These are phyloP conservation scores for Colletotrichum sp. DNA, from an alignment of 2,329 filamentous ascomycete species.

Conservation along the genomic window DNA sequence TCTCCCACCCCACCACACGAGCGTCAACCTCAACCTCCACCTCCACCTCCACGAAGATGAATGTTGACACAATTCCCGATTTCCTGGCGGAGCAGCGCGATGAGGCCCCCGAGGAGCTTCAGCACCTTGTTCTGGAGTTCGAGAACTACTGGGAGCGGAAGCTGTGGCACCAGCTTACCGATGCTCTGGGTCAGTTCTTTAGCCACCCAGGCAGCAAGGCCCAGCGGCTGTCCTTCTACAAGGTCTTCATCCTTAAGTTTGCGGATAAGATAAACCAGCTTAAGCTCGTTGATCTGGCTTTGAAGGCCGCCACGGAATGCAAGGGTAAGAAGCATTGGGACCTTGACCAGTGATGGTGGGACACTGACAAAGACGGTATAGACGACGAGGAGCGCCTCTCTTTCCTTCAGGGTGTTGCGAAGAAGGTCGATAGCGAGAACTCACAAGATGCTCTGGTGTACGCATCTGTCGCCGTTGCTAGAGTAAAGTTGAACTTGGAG, in stretches of 20 bases:
- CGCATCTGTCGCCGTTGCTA: conserved; percentile 87
- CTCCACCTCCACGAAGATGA: conserved; percentile 60
- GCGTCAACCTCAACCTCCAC: neutral
- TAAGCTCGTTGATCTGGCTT: conserved; percentile 89
- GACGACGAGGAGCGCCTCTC: conserved; percentile 85
- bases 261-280: conserved; percentile 99
- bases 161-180: conserved; percentile 98
- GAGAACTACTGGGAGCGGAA: conserved; percentile 99
- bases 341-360: neutral
- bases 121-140: conserved; percentile 86
- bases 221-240: conserved; percentile 89
- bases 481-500: conserved; percentile 80
- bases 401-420: conserved; percentile 83
- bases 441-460: conserved; percentile 97
- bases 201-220: conserved; percentile 78
- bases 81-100: conserved; percentile 93
- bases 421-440: conserved; percentile 88
- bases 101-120: conserved; percentile 83
- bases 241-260: conserved; percentile 93
- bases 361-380: conserved; percentile 38
- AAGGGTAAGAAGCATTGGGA: conserved; percentile 57
- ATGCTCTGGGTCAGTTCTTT: conserved; percentile 88
- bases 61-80: conserved; percentile 85
- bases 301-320: conserved; percentile 87
- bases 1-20: neutral